Evolutionary conservation across 2,329 filamentous ascomycete genomes (phyloP).

Genomic region (Ilyonectria robusta): DNA sequence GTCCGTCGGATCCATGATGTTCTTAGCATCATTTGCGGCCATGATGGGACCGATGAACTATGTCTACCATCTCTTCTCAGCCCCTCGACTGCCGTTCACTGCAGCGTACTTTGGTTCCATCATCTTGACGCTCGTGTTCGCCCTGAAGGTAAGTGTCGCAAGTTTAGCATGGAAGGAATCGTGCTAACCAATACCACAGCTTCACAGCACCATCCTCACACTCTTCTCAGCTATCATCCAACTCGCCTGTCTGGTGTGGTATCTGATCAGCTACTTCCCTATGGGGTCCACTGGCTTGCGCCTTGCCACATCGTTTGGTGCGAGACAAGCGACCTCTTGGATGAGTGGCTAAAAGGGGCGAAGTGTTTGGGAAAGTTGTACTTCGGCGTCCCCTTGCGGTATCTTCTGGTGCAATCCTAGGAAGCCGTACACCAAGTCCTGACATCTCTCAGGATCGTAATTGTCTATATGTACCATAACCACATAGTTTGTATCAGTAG

Average conservation of each 20-base stretch:
- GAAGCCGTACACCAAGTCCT: background rate
- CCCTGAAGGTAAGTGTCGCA: slow-evolving; percentile 82
- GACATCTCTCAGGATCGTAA: background rate
- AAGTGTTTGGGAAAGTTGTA: background rate
- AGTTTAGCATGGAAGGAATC: background rate
- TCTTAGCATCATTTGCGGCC: slow-evolving; percentile 92
- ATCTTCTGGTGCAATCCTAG: slow-evolving; percentile 10
- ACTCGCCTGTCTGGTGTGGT: slow-evolving; percentile 88
- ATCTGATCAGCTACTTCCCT: slow-evolving; percentile 96
- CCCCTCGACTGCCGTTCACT: slow-evolving; percentile 90
- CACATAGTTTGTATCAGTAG: slow-evolving; percentile 7
- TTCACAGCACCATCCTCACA: slow-evolving; percentile 87
- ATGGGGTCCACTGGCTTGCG: slow-evolving; percentile 94
- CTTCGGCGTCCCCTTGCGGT: background rate
- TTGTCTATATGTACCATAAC: slow-evolving; percentile 15
- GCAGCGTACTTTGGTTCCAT: slow-evolving; percentile 96
- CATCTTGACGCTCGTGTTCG: slow-evolving; percentile 89
- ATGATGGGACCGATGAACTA: slow-evolving; percentile 94
- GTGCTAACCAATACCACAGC: slow-evolving; percentile 63
- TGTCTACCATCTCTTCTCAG: slow-evolving; percentile 85
- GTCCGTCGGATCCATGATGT: slow-evolving; percentile 92
- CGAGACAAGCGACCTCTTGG: slow-evolving; percentile 88
- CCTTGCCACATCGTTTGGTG: slow-evolving; percentile 88
- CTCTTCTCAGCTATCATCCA: slow-evolving; percentile 88
- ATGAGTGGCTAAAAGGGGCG: slow-evolving; percentile 74